Conservation (phyloP, 257 asterid genomes). For the Asclepias syriaca region DNA sequence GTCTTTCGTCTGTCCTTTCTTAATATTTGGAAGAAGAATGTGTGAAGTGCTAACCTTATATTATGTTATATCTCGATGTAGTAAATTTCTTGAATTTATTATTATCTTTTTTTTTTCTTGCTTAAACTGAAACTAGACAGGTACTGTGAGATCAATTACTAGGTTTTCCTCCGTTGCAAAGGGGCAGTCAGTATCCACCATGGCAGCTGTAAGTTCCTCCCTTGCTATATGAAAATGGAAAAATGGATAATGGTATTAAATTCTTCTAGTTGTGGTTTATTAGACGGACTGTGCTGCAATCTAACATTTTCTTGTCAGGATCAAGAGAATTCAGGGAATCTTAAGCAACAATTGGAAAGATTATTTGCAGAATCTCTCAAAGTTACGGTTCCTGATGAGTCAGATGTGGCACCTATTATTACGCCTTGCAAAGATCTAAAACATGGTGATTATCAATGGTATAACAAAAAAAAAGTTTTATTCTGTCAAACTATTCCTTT, state of each 20-base stretch:
- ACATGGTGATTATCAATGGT: slow-evolving; percentile 94
- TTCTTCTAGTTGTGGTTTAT: neutral
- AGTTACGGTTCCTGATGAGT: slow-evolving; percentile 56
- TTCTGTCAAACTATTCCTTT: neutral
- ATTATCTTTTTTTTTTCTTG: slow-evolving; percentile 7
- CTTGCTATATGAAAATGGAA: neutral
- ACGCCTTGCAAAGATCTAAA: slow-evolving; percentile 66
- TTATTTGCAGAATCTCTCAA: slow-evolving; percentile 56
- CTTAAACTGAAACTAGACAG: slow-evolving; percentile 64
- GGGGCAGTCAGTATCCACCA: slow-evolving; percentile 30
- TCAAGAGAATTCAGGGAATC: slow-evolving; percentile 44
- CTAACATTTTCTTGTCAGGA: slow-evolving; percentile 33
- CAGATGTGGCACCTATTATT: slow-evolving; percentile 49
- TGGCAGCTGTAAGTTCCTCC: slow-evolving; percentile 56
- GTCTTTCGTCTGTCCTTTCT: neutral
- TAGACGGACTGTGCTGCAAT: slow-evolving; percentile 6
- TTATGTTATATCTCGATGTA: neutral
- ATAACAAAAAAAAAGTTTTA: slow-evolving; percentile 12
- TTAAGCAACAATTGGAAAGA: slow-evolving; percentile 53
- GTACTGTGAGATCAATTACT: slow-evolving; percentile 40
- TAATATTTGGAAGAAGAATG: neutral
- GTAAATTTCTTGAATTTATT: neutral
- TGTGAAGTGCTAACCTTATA: neutral
- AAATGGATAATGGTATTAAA: neutral
- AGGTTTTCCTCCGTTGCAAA: slow-evolving; percentile 34